Conservation (phyloP, 306 rosid species). For the Vachellia pachyceras region DNA sequence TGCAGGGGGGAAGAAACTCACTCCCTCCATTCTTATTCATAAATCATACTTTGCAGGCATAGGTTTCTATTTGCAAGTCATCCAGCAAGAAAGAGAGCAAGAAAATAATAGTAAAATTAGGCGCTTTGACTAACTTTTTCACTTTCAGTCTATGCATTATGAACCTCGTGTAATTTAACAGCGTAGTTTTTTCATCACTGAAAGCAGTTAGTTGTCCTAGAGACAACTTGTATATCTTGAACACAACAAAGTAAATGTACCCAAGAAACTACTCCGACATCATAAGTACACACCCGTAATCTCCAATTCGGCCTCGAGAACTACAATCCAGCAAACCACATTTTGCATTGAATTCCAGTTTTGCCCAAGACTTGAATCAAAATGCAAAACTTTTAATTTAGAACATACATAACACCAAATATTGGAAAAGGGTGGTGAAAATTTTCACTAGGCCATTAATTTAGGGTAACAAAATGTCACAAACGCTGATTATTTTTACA, state of each 20-base stretch:
- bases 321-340: conserved; percentile 13
- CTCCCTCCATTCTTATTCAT: neutral
- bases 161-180: neutral
- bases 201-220: neutral
- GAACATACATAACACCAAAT: conserved; percentile 40
- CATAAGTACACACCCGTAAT: neutral
- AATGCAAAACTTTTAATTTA: conserved; percentile 29
- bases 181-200: neutral
- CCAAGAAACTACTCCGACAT: neutral
- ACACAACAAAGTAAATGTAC: neutral
- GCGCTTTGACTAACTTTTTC: neutral
- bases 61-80: neutral
- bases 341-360: neutral
- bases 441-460: conserved; percentile 60
- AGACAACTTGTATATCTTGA: neutral
- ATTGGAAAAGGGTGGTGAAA: conserved; percentile 40
- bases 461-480: conserved; percentile 73
- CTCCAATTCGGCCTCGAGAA: neutral
- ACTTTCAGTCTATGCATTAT: neutral
- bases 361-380: conserved; percentile 10
- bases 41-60: neutral
- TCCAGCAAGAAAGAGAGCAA: neutral
- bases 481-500: conserved; percentile 51
- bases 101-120: neutral
- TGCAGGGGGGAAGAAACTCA: neutral